These are phyloP conservation scores for Daldinia childiae DNA, from an alignment of 495 filamentous ascomycete species.

Conservation along the genomic window DNA sequence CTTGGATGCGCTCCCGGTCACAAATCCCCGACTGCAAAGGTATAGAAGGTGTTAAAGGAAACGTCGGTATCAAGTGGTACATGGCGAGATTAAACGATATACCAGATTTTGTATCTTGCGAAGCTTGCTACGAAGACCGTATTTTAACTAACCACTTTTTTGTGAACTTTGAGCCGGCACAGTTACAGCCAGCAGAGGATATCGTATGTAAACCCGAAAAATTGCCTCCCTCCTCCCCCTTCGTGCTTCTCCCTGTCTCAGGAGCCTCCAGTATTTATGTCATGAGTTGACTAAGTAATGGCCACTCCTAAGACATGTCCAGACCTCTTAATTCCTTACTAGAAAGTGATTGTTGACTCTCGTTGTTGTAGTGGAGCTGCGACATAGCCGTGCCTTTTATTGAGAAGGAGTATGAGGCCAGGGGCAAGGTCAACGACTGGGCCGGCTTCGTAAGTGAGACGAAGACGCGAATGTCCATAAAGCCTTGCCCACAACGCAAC, in stretches of 20 bases:
- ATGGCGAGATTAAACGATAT: conserved; percentile 32
- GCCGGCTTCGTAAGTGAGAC: conserved; percentile 38
- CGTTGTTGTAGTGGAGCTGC: conserved; percentile 42
- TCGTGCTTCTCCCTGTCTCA: background rate
- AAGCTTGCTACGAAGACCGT: conserved; percentile 52
- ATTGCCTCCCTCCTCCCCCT: background rate
- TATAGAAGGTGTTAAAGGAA: conserved; percentile 26
- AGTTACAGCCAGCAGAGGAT: conserved; percentile 40
- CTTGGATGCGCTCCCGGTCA: conserved; percentile 32
- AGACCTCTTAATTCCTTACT: background rate
- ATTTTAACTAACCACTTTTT: conserved; percentile 45
- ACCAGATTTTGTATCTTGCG: conserved; percentile 45
- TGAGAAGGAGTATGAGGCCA: conserved; percentile 43
- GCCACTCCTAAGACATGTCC: background rate
- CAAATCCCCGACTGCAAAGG: conserved; percentile 41
- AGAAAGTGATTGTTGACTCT: background rate
- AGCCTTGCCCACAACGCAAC: conserved; percentile 32
- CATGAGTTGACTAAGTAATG: background rate
- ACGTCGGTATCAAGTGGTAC: conserved; percentile 31
- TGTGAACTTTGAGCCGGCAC: conserved; percentile 36
- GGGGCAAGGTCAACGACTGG: conserved; percentile 43
- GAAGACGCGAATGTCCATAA: conserved; percentile 38
- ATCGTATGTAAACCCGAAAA: conserved; percentile 3
- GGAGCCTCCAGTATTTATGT: background rate
- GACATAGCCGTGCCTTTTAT: conserved; percentile 48